Evolutionary conservation across 345 rosid genomes (phyloP), one percentile per base, ranked within the genome.

Genomic region (Pugionium dolabratum): DNA sequence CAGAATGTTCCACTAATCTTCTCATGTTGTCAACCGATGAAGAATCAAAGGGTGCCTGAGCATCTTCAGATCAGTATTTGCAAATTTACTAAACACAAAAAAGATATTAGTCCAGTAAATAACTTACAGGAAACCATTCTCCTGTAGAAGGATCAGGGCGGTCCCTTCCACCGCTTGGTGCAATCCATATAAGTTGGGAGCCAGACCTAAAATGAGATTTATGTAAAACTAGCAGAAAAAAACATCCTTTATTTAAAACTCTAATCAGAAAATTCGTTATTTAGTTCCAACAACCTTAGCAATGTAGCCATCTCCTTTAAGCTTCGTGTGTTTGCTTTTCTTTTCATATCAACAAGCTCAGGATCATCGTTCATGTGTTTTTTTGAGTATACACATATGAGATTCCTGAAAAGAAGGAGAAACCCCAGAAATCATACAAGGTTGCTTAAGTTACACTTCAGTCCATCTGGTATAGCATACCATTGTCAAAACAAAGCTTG

Each of bases 111-210:
- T 55, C 47, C 58, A 62, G 34, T 10, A 7, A 64, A 9, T 65
- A 61, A 81, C 96, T 81, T 78, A 94, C 97, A 31, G 97, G 97
- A 80, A 53, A 62, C 90, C 95, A 90, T 74, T 88, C 95, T 75
- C 77, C 84, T 18, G 97, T 85, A 40, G 58, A 66, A 67, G 89
- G 83, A 85, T 94, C 82, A 10, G 97, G 99, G 10, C 97, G 97
- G 76, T 94, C 99, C 67, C 97, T 86, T 59, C 99, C 99, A 67
- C 99, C 99, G 55, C 97, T 94, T 60, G 99, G 97, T 41, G 99
- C 89, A 71, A 94, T 90, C 99, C 99, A 94, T 52, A 94, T 75
- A 62, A 90, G 50, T 59, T 82, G 84, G 31, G 96, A 86, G 32
- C 97, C 99, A 73, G 83, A 83, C 90, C 97, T 93, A 75, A 39